These are phyloP conservation scores for Tulasnella sp. DNA, from an alignment of 768 basidiomycete genomes.

Conservation along the genomic window DNA sequence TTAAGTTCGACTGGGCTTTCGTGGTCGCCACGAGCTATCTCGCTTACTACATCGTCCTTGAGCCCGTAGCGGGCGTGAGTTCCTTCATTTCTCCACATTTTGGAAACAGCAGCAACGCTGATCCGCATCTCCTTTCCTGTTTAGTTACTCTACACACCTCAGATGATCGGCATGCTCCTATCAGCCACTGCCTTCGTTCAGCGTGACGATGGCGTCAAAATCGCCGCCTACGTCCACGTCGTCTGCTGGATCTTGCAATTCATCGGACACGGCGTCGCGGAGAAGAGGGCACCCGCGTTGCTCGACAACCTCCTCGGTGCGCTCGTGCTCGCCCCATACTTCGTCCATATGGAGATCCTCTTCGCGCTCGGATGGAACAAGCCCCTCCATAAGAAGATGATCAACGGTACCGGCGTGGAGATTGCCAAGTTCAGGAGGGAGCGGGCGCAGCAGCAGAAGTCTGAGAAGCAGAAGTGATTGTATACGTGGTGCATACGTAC, in stretches of 20 bases:
- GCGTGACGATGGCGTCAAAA: constrained; percentile 36
- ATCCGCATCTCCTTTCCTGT: not conserved
- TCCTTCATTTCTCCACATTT: not conserved
- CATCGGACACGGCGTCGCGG: constrained; percentile 79
- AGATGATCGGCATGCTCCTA: constrained; percentile 49
- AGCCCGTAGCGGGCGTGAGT: constrained; percentile 76
- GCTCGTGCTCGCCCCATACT: constrained; percentile 87
- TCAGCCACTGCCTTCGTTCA: constrained; percentile 58
- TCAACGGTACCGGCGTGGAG: constrained; percentile 64
- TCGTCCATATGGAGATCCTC: constrained; percentile 84
- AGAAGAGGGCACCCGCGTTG: constrained; percentile 80
- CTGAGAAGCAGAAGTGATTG: too few species aligned
- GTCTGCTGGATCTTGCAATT: constrained; percentile 89
- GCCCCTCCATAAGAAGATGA: constrained; percentile 59
- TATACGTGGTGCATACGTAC: too few species aligned
- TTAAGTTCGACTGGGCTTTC: constrained; percentile 59
- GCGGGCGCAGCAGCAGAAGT: constrained; percentile 47
- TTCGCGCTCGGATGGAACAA: constrained; percentile 75
- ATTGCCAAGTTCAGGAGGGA: constrained; percentile 58
- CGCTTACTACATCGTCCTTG: constrained; percentile 71
- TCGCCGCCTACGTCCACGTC: constrained; percentile 47
- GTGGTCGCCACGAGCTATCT: constrained; percentile 49
- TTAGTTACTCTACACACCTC: constrained; percentile 79
- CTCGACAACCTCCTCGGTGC: constrained; percentile 84
- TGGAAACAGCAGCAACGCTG: not conserved